Evolutionary conservation across 1,284 basidiomycete species (phyloP).

Genomic region (Rhodotorula sp.): DNA sequence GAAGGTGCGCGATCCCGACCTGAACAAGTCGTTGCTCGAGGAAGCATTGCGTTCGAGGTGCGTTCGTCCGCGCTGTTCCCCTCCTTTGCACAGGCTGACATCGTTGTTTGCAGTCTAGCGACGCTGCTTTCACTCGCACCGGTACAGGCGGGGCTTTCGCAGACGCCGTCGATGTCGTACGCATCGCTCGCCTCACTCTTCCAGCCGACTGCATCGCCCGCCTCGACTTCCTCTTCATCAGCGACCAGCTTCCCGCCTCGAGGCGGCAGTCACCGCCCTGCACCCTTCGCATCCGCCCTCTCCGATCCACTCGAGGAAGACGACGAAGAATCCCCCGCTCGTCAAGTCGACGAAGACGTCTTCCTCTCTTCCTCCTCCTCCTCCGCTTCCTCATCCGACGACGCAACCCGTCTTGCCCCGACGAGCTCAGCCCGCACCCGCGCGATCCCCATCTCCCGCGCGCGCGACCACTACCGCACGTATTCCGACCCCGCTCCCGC

Average conservation of each 20-base stretch:
- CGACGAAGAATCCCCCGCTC: not conserved
- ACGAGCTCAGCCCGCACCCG: not conserved
- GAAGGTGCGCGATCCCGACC: constrained; percentile 18
- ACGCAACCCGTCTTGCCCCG: constrained; percentile 1
- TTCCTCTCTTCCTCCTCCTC: constrained; percentile 17
- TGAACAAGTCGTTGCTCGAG: constrained; percentile 27
- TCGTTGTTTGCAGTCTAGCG: constrained; percentile 12
- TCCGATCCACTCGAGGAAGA: constrained; percentile 10
- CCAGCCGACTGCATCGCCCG: not conserved
- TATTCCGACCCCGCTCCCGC: not conserved
- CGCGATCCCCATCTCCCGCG: constrained; percentile 27
- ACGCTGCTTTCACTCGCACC: constrained; percentile 30
- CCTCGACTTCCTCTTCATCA: not conserved
- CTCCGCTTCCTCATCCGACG: constrained; percentile 8
- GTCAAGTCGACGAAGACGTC: constrained; percentile 1
- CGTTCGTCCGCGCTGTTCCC: not conserved
- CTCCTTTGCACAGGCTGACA: not conserved
- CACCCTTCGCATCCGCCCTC: constrained; percentile 21
- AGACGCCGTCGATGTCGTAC: constrained; percentile 26
- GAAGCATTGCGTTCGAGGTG: constrained; percentile 33
- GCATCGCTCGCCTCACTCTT: constrained; percentile 24
- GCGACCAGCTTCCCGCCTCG: not conserved
- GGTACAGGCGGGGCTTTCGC: constrained; percentile 20
- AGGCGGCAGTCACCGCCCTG: not conserved
- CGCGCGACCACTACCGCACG: not conserved